Base-by-base conservation (phyloP, 306 rosid genomes). In the Trichosanthes truncata region DNA sequence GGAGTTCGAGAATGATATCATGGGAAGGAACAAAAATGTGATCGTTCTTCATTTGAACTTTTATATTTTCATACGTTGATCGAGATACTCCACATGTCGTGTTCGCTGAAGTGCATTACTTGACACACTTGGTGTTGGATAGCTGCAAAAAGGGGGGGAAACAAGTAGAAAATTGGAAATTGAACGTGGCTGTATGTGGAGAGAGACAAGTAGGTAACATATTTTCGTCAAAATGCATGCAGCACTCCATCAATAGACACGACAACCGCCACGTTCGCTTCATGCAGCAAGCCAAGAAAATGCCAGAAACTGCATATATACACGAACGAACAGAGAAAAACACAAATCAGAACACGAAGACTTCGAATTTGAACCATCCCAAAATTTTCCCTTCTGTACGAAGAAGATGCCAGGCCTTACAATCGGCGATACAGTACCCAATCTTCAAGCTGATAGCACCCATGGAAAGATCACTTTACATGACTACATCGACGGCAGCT, bases 331-430 rank as follows among this genome's bases (percentile, higher is more conserved):
- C 11, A 49, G 80, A 59, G 15, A 40, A 36, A 73, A 4, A 4
- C 10, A 5, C 57, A 25, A 25, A n/a, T 10, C 43, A 20, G 6
- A 77, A 12, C 15, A 21, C 48, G 3, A 33, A 33, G 26, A 49
- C 40, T 77, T 38, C 5, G 9, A 21, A 31, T 74, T 74, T 74
- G 46, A 51, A 31, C 11, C 26, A n/a, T 25, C 23, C 12, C 18
- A 7, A 5, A 0, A 9, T n/a, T 2, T 40, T 7, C 12, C 9
- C 15, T 15, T 33, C 45, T 13, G 13, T 62, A 60, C 45, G 5
- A 31, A 25, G 23, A 49, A 84, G 75, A 91, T 94, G 97, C 95
- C 97, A 55, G 93, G 97, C 65, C 89, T 94, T 38, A 89, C 98
- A 25, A 84, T 92, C 5, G 97, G 98, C 68, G 97, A 92, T 88